Conservation (phyloP, 495 filamentous ascomycete genomes). For the Hypoxylon lienhwacheense region DNA sequence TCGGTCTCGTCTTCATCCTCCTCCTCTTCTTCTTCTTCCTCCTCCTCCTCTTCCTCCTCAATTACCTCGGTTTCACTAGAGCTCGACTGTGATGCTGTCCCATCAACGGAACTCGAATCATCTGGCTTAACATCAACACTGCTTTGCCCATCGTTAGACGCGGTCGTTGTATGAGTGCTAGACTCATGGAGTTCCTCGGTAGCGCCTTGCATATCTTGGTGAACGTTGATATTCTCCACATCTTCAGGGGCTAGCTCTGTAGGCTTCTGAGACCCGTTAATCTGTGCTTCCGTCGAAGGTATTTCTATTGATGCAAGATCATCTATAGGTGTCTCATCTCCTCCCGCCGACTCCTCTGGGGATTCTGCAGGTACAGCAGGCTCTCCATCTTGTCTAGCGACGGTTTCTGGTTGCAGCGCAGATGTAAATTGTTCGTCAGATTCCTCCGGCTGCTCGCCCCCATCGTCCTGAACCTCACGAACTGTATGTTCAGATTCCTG, state of each 20-base stretch:
- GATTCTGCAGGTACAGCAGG: not conserved
- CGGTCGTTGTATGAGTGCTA: not conserved
- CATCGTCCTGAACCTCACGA: not conserved
- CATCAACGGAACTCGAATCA: not conserved
- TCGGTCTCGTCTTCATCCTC: constrained; percentile 34
- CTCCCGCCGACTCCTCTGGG: constrained; percentile 2
- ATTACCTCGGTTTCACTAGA: not conserved
- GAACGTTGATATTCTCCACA: too few species aligned
- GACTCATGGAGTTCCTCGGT: not conserved
- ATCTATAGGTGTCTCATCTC: not conserved
- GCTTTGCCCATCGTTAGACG: not conserved
- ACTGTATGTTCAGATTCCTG: constrained; percentile 6
- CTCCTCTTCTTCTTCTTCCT: constrained; percentile 32
- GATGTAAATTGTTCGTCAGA: not conserved
- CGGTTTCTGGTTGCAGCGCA: constrained; percentile 1
- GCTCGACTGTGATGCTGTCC: not conserved
- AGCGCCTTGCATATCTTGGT: too few species aligned
- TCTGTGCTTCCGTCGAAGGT: not conserved
- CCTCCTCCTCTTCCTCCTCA: constrained; percentile 33
- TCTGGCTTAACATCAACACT: not conserved
- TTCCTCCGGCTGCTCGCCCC: constrained; percentile 1
- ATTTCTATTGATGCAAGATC: not conserved
- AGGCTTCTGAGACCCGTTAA: not conserved
- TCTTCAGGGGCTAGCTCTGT: not conserved
- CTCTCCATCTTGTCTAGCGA: not conserved